Base-by-base conservation (phyloP, 805 yeast species). In the Geotrichum ghanense region DNA sequence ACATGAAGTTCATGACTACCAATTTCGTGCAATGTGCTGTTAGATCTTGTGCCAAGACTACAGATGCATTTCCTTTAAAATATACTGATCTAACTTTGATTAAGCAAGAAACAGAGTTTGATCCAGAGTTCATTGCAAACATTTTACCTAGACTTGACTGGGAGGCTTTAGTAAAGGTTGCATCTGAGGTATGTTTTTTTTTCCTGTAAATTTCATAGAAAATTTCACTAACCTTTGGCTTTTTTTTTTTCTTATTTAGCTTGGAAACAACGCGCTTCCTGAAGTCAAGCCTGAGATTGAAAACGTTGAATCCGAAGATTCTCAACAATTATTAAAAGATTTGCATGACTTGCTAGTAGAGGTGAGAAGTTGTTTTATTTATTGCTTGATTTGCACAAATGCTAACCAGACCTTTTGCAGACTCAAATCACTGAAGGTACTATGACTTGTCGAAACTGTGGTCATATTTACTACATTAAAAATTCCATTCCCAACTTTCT, bases 21-120 rank as follows among this genome's bases (percentile, higher is more conserved):
- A 92, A 92, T 65, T 92, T 92, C 65, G 95, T 92, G 51, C 87
- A 83, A 62, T 92, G 98, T 66, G 88, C 97, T 0, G 83, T 87
- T 51, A 81, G 82, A 58, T 57, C 79, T 1, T 92, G 98, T 60
- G 87, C 81, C 41, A 67, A 78, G 12, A 74, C 90, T 3, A 74
- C 76, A 12, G 76, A 78, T 3, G 78, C 94, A 17, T 92, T 88
- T 61, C 98, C 98, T 1, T 72, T 92, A 48, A 71, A 72, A 50
- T 90, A 74, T 61, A 74, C 77, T 20, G 72, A 72, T 47, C 82
- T 92, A 56, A 75, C 81, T 55, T 68, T 92, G 27, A 82, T 75
- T 14, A 83, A 79, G 57, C 84, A 84, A 58, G 89, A 79, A 59
- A 66, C 76, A 51, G 97, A 90, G 19, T 87, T 76, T 65, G 82